A percentile compares a stretch with the other conserved stretches of the same genome.
Conservation (phyloP, 1,284 basidiomycete species). For the Earliella scabrosa region DNA sequence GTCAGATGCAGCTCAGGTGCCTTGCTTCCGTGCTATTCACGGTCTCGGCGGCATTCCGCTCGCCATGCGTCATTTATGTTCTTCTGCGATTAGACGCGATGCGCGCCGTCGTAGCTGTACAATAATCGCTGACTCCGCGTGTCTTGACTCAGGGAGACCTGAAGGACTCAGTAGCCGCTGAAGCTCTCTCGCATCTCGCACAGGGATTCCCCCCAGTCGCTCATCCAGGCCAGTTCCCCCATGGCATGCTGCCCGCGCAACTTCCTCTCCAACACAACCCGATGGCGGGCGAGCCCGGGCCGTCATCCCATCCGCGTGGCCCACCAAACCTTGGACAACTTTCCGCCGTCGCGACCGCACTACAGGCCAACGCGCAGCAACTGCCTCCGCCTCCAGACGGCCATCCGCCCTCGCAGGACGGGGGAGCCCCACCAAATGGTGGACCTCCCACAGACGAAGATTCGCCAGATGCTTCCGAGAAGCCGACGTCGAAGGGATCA, state of each 20-base stretch:
- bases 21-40: constrained; percentile 15
- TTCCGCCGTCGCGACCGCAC: constrained; percentile 47
- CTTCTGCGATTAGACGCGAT: constrained; percentile 11
- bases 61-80: constrained; percentile 6
- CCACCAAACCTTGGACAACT: constrained; percentile 69
- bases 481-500: constrained; percentile 13
- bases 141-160: constrained; percentile 42
- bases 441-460: constrained; percentile 8
- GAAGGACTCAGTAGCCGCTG: constrained; percentile 59
- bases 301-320: constrained; percentile 74
- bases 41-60: constrained; percentile 8
- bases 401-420: constrained; percentile 7
- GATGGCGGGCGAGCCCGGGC: constrained; percentile 62
- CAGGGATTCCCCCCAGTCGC: constrained; percentile 40
- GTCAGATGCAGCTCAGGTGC: constrained; percentile 5
- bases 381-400: not conserved
- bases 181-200: constrained; percentile 63
- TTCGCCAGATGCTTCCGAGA: constrained; percentile 17
- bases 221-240: constrained; percentile 23
- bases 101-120: not conserved
- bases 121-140: constrained; percentile 28
- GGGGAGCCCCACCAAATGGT: not conserved
- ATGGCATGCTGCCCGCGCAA: constrained; percentile 17
- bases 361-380: constrained; percentile 20
- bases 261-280: constrained; percentile 28